Percentiles rank a stretch among this genome's conserved stretches.
Conservation (phyloP, 2,329 filamentous ascomycete genomes). For the Cylindrodendrum hubeiense region DNA sequence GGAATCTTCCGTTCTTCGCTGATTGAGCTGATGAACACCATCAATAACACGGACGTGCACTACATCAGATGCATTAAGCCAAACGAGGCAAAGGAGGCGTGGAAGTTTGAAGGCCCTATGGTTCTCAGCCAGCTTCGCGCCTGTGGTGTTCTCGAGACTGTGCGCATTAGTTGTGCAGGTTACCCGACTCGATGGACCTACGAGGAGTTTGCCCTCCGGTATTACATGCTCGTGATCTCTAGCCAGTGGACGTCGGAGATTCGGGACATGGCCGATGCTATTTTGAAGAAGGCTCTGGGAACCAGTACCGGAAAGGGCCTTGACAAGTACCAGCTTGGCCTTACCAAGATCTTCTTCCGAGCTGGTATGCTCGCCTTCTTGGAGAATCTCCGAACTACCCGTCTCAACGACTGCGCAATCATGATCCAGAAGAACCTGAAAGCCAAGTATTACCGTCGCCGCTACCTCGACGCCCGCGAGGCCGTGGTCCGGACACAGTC, state of each 20-base stretch:
- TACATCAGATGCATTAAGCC: conserved; percentile 99
- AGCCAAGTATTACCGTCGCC: conserved; percentile 93
- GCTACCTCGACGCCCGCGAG: conserved; percentile 87
- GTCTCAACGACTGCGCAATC: conserved; percentile 92
- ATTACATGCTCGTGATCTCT: conserved; percentile 97
- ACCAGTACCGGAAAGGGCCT: conserved; percentile 78
- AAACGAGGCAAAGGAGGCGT: conserved; percentile 95
- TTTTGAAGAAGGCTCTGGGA: conserved; percentile 88
- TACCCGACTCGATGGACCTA: conserved; percentile 99
- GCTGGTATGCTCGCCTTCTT: conserved; percentile 98
- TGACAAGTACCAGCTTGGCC: conserved; percentile 97
- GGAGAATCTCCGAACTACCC: conserved; percentile 90
- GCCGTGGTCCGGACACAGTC: conserved; percentile 87
- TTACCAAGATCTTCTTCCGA: conserved; percentile 99
- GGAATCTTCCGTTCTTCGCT: conserved; percentile 99
- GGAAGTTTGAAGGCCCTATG: conserved; percentile 99
- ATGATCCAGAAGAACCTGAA: conserved; percentile 99
- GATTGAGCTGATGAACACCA: conserved; percentile 98
- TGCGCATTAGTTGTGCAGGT: conserved; percentile 95
- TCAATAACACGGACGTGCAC: conserved; percentile 97
- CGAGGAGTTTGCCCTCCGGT: conserved; percentile 95
- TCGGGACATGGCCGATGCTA: conserved; percentile 91
- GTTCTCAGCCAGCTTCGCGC: conserved; percentile 96
- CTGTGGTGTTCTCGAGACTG: conserved; percentile 98
- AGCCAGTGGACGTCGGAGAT: conserved; percentile 94